Conservation (phyloP, 2,329 filamentous ascomycete species). For the Claviceps spartinae region DNA sequence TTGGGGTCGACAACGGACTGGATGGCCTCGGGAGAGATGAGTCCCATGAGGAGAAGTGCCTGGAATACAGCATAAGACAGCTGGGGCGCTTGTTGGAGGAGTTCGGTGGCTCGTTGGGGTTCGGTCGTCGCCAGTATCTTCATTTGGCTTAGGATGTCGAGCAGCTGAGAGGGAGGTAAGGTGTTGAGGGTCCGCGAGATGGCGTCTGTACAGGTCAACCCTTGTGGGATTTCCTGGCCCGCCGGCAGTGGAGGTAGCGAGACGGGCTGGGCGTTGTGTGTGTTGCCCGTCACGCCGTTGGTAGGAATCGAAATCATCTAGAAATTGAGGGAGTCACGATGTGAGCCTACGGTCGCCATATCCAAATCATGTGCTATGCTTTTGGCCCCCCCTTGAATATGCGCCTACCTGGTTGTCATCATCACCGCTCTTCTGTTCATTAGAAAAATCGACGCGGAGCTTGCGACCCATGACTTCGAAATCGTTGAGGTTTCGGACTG, state of each 20-base stretch:
- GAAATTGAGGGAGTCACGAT: neutral
- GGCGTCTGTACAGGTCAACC: constrained; percentile 73
- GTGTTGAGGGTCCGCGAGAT: constrained; percentile 85
- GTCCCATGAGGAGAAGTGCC: constrained; percentile 78
- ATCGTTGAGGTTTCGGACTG: constrained; percentile 90
- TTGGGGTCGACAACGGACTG: constrained; percentile 61
- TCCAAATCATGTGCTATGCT: neutral
- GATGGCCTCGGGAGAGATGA: constrained; percentile 76
- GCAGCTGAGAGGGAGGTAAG: constrained; percentile 73
- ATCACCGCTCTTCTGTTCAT: constrained; percentile 69
- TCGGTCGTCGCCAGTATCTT: constrained; percentile 76
- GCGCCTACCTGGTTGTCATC: constrained; percentile 22
- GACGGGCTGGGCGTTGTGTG: constrained; percentile 25
- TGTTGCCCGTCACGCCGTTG: constrained; percentile 19
- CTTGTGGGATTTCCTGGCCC: constrained; percentile 71
- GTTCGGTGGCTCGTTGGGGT: constrained; percentile 69
- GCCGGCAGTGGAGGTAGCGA: constrained; percentile 69
- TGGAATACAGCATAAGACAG: constrained; percentile 93
- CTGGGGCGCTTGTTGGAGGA: constrained; percentile 80
- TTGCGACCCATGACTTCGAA: constrained; percentile 91
- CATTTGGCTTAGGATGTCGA: constrained; percentile 90
- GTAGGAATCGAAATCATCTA: constrained; percentile 14
- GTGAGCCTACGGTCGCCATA: neutral
- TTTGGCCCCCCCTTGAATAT: neutral
- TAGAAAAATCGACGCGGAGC: constrained; percentile 88